phyloP scores from a whole-genome alignment of 805 yeast genomes.

The Candida ponderosae region DNA sequence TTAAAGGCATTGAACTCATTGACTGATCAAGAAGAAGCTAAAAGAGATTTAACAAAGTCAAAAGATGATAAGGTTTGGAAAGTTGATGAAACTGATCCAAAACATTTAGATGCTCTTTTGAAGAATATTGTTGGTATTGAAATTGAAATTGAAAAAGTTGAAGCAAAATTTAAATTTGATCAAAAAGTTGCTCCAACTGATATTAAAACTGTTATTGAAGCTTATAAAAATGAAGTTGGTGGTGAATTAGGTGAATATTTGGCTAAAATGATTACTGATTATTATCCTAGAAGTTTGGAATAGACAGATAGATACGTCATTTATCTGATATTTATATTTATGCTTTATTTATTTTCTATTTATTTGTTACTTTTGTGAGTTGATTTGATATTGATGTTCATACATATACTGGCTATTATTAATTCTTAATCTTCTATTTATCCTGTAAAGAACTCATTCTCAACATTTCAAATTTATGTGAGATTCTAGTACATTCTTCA shows the following conservation, averaged over 20 bases:
- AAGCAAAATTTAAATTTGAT: constrained; percentile 52
- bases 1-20: constrained; percentile 34
- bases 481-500: too few relatives aligned
- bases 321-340: too few relatives aligned
- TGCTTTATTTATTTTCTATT: too few relatives aligned
- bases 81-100: constrained; percentile 49
- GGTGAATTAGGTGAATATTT: constrained; percentile 15
- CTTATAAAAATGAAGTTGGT: constrained; percentile 33
- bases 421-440: too few relatives aligned
- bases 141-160: constrained; percentile 36
- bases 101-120: constrained; percentile 32
- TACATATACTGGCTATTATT: too few relatives aligned
- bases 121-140: constrained; percentile 50
- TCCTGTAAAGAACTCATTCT: too few relatives aligned
- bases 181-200: constrained; percentile 39
- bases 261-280: constrained; percentile 8
- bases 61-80: constrained; percentile 34
- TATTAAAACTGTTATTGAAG: constrained; percentile 43
- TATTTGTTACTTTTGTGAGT: too few relatives aligned
- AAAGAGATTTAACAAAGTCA: constrained; percentile 16
- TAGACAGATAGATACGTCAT: too few relatives aligned
- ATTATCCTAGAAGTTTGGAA: constrained; percentile 3
- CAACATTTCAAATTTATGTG: too few relatives aligned
- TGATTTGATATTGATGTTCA: too few relatives aligned
- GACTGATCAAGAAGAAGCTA: constrained; percentile 39